These are phyloP conservation scores for Cardamine chenopodiifolia DNA, from an alignment of 345 rosid species.

Conservation along the genomic window DNA sequence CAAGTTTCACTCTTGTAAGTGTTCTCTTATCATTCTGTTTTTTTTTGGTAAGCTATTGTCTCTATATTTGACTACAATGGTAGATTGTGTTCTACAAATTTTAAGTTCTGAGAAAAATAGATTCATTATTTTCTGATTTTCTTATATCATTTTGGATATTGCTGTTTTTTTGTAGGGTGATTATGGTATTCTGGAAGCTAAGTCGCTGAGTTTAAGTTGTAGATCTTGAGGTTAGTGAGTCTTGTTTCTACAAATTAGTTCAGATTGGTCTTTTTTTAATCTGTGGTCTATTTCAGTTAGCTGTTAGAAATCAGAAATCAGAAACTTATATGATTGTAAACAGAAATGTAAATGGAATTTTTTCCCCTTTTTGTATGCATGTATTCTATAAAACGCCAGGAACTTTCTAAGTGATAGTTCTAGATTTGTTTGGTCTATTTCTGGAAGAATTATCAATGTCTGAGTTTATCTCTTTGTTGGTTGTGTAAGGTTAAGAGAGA, in stretches of 20 bases:
- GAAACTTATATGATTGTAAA: constrained; percentile 1
- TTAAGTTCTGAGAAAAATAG: not conserved
- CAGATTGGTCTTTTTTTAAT: not conserved
- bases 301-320: constrained; percentile 10
- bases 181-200: constrained; percentile 38
- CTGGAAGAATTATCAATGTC: constrained; percentile 4
- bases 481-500: constrained; percentile 30
- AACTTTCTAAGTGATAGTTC: not conserved
- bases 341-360: not conserved
- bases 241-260: constrained; percentile 10
- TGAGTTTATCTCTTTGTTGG: constrained; percentile 21
- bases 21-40: constrained; percentile 16
- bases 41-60: not conserved
- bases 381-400: not conserved
- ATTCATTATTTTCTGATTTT: constrained; percentile 6
- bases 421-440: constrained; percentile 1
- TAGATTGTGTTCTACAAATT: not conserved
- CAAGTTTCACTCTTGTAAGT: constrained; percentile 44
- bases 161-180: constrained; percentile 41
- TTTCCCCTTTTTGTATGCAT: constrained; percentile 4
- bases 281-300: not conserved
- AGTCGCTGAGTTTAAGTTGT: constrained; percentile 22
- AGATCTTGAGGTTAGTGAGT: constrained; percentile 53
- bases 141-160: constrained; percentile 9
- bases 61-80: constrained; percentile 24